phyloP scores from a whole-genome alignment of 2,329 filamentous ascomycete species.

The Aspergillus calidoustus region DNA sequence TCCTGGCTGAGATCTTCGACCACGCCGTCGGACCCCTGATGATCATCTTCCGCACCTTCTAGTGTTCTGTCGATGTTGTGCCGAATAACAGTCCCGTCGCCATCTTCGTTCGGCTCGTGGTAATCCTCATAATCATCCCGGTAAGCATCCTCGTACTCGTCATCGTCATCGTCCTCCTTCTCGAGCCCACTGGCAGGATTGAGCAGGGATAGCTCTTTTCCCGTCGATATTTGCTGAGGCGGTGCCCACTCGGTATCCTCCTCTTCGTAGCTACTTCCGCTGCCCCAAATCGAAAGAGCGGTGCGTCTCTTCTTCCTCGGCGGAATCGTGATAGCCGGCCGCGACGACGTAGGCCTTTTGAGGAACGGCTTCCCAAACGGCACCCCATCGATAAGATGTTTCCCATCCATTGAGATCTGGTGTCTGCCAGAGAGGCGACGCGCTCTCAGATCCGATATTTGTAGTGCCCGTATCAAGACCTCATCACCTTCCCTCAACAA shows the following conservation, averaged over 20 bases:
- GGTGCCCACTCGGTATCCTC: conserved; percentile 39
- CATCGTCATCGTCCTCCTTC: conserved; percentile 29
- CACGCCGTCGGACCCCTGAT: conserved; percentile 35
- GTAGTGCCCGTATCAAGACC: conserved; percentile 78
- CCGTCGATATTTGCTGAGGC: conserved; percentile 24
- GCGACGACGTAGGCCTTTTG: conserved; percentile 57
- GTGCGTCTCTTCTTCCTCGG: conserved; percentile 70
- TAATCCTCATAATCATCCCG: conserved; percentile 33
- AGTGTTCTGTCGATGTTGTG: conserved; percentile 36
- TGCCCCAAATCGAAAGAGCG: conserved; percentile 34
- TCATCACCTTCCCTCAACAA: conserved; percentile 83
- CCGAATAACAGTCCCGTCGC: conserved; percentile 43
- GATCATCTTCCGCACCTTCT: conserved; percentile 36
- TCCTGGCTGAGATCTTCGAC: conserved; percentile 50
- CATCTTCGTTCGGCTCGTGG: conserved; percentile 29
- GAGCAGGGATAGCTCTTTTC: conserved; percentile 33
- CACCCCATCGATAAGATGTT: conserved; percentile 82
- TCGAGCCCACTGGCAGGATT: conserved; percentile 10
- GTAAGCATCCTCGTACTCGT: conserved; percentile 36
- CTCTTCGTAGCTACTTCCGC: conserved; percentile 32
- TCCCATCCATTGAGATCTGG: conserved; percentile 79
- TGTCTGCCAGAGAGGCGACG: conserved; percentile 75
- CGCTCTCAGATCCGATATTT: conserved; percentile 73
- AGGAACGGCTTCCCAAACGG: conserved; percentile 78
- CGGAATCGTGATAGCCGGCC: conserved; percentile 73